phyloP scores from a whole-genome alignment of 1,284 basidiomycete genomes.

The Sporisorium exsertum region DNA sequence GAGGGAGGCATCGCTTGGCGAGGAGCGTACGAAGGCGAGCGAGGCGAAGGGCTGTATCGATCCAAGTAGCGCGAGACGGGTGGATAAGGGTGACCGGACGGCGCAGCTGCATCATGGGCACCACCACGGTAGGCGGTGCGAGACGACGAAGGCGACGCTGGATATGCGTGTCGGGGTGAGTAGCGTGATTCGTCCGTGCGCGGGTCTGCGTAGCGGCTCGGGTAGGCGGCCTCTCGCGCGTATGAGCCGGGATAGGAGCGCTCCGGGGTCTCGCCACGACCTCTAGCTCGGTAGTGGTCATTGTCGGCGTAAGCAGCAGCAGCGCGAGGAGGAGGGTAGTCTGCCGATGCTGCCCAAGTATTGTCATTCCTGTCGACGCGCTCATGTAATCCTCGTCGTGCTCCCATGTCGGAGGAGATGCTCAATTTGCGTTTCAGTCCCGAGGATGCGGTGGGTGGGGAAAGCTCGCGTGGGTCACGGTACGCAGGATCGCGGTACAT shows the following conservation, averaged over 20 bases:
- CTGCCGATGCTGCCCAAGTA: slow-evolving; percentile 16
- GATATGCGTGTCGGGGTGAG: slow-evolving; percentile 41
- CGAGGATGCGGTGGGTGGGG: slow-evolving; percentile 14
- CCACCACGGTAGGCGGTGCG: slow-evolving; percentile 25
- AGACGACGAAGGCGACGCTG: slow-evolving; percentile 32
- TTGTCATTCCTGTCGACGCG: slow-evolving; percentile 32
- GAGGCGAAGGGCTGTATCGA: slow-evolving; percentile 46
- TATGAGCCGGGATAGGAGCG: slow-evolving; percentile 32
- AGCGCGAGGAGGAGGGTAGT: slow-evolving; percentile 16
- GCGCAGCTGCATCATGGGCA: slow-evolving; percentile 21
- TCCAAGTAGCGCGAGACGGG: slow-evolving; percentile 22
- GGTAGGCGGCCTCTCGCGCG: slow-evolving; percentile 35
- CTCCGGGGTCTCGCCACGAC: slow-evolving; percentile 35
- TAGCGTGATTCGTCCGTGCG: slow-evolving; percentile 41
- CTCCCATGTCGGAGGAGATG: slow-evolving; percentile 32
- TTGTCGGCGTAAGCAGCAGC: slow-evolving; percentile 22
- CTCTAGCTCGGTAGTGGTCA: slow-evolving; percentile 30
- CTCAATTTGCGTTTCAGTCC: slow-evolving; percentile 41
- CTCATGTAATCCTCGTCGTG: slow-evolving; percentile 18
- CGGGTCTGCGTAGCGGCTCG: slow-evolving; percentile 26
- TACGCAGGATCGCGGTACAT: slow-evolving; percentile 35
- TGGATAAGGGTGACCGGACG: slow-evolving; percentile 19
- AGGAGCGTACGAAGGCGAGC: slow-evolving; percentile 38
- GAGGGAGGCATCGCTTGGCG: slow-evolving; percentile 17
- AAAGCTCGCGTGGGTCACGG: slow-evolving; percentile 43